A percentile compares a stretch with the other conserved stretches of the same genome.
Conservation (phyloP, 2,329 filamentous ascomycete genomes). For the Keithomyces neogunnii region DNA sequence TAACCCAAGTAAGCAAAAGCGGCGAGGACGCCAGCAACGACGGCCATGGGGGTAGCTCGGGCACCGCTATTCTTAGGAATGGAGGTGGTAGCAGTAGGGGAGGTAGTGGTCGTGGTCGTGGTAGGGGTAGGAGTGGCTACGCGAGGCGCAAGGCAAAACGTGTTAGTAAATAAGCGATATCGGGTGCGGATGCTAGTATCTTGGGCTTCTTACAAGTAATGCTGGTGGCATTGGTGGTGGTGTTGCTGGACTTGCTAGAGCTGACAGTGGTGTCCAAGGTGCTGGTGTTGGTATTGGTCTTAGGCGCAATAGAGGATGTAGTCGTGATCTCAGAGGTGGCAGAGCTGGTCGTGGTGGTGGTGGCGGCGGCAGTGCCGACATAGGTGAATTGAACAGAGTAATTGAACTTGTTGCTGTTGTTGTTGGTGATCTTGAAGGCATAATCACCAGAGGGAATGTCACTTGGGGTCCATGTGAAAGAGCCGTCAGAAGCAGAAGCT, state of each 20-base stretch:
- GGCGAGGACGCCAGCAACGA: slow-evolving; percentile 24
- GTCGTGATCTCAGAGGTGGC: slow-evolving; percentile 5
- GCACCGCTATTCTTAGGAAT: slow-evolving; percentile 13
- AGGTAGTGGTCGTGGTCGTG: background rate
- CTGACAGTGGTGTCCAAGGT: background rate
- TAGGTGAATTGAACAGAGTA: slow-evolving; percentile 20
- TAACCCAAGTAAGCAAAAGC: slow-evolving; percentile 26
- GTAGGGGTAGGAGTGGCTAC: slow-evolving; percentile 6
- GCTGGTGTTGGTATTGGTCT: slow-evolving; percentile 3
- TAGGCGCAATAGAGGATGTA: slow-evolving; percentile 8
- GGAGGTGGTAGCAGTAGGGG: slow-evolving; percentile 17
- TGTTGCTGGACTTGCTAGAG: slow-evolving; percentile 6
- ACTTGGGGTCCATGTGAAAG: slow-evolving; percentile 20
- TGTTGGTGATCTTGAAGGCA: slow-evolving; percentile 25
- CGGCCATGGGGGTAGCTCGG: slow-evolving; percentile 22
- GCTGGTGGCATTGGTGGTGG: slow-evolving; percentile 7
- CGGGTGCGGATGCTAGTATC: too few relatives aligned
- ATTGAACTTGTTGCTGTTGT: slow-evolving; percentile 18
- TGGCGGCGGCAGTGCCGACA: slow-evolving; percentile 14
- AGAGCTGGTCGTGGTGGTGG: slow-evolving; percentile 6
- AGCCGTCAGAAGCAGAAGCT: slow-evolving; percentile 14
- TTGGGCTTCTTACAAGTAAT: slow-evolving; percentile 6
- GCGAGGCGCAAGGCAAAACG: background rate
- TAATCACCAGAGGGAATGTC: slow-evolving; percentile 22
- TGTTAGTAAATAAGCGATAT: background rate